Conservation (phyloP, 2,329 filamentous ascomycete genomes). For the Trichoderma atroviride region DNA sequence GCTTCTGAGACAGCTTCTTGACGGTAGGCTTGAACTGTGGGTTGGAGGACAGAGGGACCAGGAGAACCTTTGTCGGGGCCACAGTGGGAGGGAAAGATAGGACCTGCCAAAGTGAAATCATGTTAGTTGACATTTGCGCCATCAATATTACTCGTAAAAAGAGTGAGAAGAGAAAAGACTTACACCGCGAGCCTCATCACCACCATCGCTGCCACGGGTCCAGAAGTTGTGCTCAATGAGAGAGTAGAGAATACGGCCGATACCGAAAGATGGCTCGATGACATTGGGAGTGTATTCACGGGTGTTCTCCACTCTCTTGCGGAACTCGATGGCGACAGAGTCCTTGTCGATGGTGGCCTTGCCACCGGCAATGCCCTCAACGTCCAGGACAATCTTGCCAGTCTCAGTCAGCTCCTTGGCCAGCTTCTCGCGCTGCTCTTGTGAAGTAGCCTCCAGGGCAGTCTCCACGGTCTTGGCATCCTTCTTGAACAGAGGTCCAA, state of each 20-base stretch:
- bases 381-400: slow-evolving; percentile 77
- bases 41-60: slow-evolving; percentile 85
- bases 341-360: slow-evolving; percentile 81
- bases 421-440: slow-evolving; percentile 80
- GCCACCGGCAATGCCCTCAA: slow-evolving; percentile 66
- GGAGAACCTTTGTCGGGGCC: slow-evolving; percentile 92
- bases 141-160: not conserved
- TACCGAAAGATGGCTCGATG: slow-evolving; percentile 96
- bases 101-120: slow-evolving; percentile 41
- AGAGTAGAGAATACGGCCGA: slow-evolving; percentile 90
- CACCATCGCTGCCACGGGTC: slow-evolving; percentile 68
- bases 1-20: slow-evolving; percentile 70
- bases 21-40: slow-evolving; percentile 78
- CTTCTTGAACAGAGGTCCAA: slow-evolving; percentile 94
- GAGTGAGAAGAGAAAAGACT: slow-evolving; percentile 39
- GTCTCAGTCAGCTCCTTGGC: slow-evolving; percentile 71
- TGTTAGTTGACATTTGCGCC: not conserved
- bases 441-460: slow-evolving; percentile 72
- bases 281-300: slow-evolving; percentile 94
- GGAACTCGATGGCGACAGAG: slow-evolving; percentile 80
- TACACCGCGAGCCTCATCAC: slow-evolving; percentile 79
- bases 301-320: slow-evolving; percentile 78
- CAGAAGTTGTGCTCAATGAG: slow-evolving; percentile 96
- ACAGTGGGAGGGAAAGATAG: slow-evolving; percentile 63
- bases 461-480: slow-evolving; percentile 84